phyloP scores from a whole-genome alignment of 169 alveolate species.

The Eimeria nieschulzi region DNA sequence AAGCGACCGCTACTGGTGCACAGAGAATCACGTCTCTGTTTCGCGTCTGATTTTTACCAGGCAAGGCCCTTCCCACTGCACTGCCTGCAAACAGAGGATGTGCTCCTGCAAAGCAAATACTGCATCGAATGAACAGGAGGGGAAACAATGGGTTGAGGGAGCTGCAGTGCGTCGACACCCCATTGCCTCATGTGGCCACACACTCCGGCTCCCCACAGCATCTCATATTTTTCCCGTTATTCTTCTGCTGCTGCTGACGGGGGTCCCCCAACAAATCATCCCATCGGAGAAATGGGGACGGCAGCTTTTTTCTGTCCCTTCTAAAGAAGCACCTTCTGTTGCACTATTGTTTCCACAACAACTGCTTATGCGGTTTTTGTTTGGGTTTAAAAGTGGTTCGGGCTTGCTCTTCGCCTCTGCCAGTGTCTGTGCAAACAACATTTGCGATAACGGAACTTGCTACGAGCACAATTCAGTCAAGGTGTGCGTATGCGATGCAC shows the following conservation, averaged over 20 bases:
- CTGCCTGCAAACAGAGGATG: too few species aligned
- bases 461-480: slow-evolving; percentile 39
- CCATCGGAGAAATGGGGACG: not conserved
- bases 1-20: too few species aligned
- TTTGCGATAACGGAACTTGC: slow-evolving; percentile 62
- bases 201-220: not conserved
- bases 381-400: not conserved
- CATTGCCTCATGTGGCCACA: too few species aligned
- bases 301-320: not conserved
- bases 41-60: too few species aligned
- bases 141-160: too few species aligned
- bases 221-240: not conserved
- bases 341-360: not conserved
- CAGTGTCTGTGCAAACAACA: slow-evolving; percentile 20
- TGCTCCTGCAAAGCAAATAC: too few species aligned
- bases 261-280: not conserved
- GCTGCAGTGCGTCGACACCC: too few species aligned
- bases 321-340: not conserved
- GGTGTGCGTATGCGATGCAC: slow-evolving; percentile 66
- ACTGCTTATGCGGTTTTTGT: not conserved
- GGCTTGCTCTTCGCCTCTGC: slow-evolving; percentile 35
- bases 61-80: too few species aligned
- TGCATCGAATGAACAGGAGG: too few species aligned
- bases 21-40: too few species aligned
- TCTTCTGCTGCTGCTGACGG: not conserved